Percentiles rank a stretch among this genome's conserved stretches.
Conservation (phyloP, 1,284 basidiomycete genomes). For the Uromyces viciae-fabae region DNA sequence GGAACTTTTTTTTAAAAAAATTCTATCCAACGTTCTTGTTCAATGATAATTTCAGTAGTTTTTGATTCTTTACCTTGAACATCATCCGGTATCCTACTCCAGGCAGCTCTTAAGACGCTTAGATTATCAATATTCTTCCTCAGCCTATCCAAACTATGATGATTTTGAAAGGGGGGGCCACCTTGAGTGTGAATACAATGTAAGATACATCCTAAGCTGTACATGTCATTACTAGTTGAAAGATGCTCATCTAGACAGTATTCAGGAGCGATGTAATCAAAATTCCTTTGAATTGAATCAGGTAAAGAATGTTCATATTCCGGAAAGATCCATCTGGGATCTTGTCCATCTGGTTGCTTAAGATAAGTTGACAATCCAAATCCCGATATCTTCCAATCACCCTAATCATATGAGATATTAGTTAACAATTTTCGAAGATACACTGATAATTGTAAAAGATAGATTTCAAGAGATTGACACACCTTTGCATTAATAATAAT, state of each 20-base stretch:
- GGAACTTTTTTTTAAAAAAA: background rate
- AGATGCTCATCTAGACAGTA: constrained; percentile 86
- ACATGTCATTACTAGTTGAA: constrained; percentile 85
- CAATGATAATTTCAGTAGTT: background rate
- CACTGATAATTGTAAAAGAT: constrained; percentile 2
- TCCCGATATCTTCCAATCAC: constrained; percentile 96
- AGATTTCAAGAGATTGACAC: constrained; percentile 53
- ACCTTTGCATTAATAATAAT: constrained; percentile 82
- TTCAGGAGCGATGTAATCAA: constrained; percentile 95
- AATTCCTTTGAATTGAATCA: constrained; percentile 78
- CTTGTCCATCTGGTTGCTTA: constrained; percentile 65
- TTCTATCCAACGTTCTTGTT: background rate
- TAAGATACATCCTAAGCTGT: constrained; percentile 83
- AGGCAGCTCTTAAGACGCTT: constrained; percentile 51
- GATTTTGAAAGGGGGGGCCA: constrained; percentile 79
- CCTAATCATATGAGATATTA: constrained; percentile 60
- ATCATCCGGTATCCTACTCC: constrained; percentile 51
- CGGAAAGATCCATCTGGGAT: constrained; percentile 81
- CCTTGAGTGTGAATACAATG: constrained; percentile 79
- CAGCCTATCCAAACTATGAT: constrained; percentile 73
- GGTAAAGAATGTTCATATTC: constrained; percentile 78
- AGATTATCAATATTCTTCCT: constrained; percentile 73
- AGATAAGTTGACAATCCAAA: constrained; percentile 81
- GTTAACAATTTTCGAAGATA: constrained; percentile 30
- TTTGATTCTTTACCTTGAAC: constrained; percentile 48